Evolutionary conservation across 176 grass and related monocot genomes (phyloP).

Genomic region (Musa schizocarpa): DNA sequence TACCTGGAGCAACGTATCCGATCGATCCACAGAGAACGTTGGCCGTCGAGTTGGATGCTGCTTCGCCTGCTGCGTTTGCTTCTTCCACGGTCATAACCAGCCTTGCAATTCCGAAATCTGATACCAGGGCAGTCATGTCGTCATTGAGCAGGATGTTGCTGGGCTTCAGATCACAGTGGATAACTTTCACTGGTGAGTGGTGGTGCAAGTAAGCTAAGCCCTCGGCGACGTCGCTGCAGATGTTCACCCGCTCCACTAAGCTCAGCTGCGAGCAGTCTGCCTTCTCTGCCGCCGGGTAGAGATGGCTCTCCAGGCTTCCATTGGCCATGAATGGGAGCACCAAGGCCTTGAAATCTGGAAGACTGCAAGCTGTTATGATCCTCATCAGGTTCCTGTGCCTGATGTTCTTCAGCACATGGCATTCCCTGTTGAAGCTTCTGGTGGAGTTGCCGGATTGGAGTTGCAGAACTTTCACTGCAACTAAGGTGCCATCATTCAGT

Average conservation of each 20-base stretch:
- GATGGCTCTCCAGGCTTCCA: conserved; percentile 37
- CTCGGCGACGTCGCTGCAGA: conserved; percentile 90
- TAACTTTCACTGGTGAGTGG: conserved; percentile 80
- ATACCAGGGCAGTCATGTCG: conserved; percentile 93
- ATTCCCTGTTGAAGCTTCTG: conserved; percentile 35
- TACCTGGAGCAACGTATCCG: conserved; percentile 29
- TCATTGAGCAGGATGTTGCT: conserved; percentile 91
- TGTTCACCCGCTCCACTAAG: conserved; percentile 53
- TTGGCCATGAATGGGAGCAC: conserved; percentile 45
- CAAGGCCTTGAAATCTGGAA: conserved; percentile 42
- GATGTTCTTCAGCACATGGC: conserved; percentile 31
- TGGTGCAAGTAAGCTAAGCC: conserved; percentile 91
- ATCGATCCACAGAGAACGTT: conserved; percentile 20
- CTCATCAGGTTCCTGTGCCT: conserved; percentile 39
- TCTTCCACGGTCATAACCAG: conserved; percentile 3
- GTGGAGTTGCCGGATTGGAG: conserved; percentile 28
- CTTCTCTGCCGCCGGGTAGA: conserved; percentile 4
- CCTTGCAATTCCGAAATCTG: conserved; percentile 41
- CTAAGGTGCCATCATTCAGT: conserved; percentile 13
- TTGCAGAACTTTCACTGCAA: conserved; percentile 37
- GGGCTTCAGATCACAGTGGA: conserved; percentile 91
- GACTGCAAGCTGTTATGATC: conserved; percentile 38
- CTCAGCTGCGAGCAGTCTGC: conserved; percentile 13
- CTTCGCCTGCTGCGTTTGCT: neutral
- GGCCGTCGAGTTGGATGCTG: conserved; percentile 2